Percentiles rank a stretch among this genome's conserved stretches.
Evolutionary conservation across 2,329 filamentous ascomycete genomes (phyloP).

Genomic region (Dactylellina parvicollis): DNA sequence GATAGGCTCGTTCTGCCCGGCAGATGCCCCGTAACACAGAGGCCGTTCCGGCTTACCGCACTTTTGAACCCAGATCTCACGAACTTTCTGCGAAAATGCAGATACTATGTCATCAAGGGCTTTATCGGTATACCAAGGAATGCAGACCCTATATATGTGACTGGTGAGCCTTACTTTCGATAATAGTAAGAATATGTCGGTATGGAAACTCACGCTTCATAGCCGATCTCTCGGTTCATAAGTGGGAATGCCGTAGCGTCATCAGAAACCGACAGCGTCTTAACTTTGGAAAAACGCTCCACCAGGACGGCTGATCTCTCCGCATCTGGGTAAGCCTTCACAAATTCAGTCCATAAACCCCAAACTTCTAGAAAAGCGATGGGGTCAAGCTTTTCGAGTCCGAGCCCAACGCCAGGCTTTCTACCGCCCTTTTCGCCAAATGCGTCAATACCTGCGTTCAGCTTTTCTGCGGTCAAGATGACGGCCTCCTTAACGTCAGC

Average conservation of each 20-base stretch:
- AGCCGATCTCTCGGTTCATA: conserved; percentile 32
- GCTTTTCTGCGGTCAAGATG: conserved; percentile 56
- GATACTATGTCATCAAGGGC: conserved; percentile 32
- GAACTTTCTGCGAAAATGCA: conserved; percentile 15
- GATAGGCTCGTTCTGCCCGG: conserved; percentile 38
- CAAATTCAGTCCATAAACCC: conserved; percentile 29
- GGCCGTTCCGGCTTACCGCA: conserved; percentile 16
- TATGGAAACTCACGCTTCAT: conserved; percentile 25
- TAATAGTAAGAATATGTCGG: neutral
- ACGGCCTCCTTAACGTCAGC: conserved; percentile 55
- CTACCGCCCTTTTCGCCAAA: conserved; percentile 40
- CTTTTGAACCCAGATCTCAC: conserved; percentile 38
- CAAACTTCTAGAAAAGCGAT: conserved; percentile 26
- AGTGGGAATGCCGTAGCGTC: conserved; percentile 15
- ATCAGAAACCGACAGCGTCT: neutral
- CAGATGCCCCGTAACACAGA: conserved; percentile 25
- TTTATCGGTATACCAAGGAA: conserved; percentile 33
- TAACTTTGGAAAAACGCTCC: conserved; percentile 32
- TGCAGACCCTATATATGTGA: conserved; percentile 13
- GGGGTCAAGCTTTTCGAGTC: conserved; percentile 27
- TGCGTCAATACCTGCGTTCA: conserved; percentile 35
- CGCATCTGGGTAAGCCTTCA: conserved; percentile 38
- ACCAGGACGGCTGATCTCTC: conserved; percentile 25
- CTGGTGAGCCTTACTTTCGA: neutral
- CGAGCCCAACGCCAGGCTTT: conserved; percentile 35